Conservation (phyloP, 2,329 filamentous ascomycete species). For the Fusarium anguioides region DNA sequence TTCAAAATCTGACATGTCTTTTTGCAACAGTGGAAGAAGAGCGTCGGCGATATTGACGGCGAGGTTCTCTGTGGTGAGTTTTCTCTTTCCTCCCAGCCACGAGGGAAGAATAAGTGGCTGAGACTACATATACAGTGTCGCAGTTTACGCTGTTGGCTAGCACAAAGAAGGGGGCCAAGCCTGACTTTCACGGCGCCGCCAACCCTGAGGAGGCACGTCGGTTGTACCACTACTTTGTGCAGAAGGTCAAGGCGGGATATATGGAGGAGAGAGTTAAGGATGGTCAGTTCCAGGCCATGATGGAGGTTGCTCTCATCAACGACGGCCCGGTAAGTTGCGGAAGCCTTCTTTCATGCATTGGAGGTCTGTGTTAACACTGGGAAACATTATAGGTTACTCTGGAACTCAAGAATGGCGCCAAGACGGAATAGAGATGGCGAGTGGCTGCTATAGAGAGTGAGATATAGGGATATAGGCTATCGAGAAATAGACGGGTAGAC, state of each 20-base stretch:
- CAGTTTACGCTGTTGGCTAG: slow-evolving; percentile 95
- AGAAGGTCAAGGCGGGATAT: slow-evolving; percentile 79
- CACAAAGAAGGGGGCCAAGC: slow-evolving; percentile 96
- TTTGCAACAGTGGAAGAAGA: slow-evolving; percentile 81
- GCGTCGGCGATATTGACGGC: slow-evolving; percentile 86
- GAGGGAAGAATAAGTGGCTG: background rate
- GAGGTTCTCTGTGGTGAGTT: slow-evolving; percentile 89
- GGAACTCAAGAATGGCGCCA: slow-evolving; percentile 42
- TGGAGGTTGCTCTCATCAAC: slow-evolving; percentile 94
- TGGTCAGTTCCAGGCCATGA: slow-evolving; percentile 98
- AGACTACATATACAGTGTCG: slow-evolving; percentile 73
- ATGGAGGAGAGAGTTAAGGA: slow-evolving; percentile 82
- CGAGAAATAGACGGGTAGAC: slow-evolving; percentile 11
- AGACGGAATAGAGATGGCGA: slow-evolving; percentile 19
- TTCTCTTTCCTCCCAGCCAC: background rate
- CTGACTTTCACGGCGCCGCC: slow-evolving; percentile 91
- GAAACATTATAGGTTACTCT: slow-evolving; percentile 40
- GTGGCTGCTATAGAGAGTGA: slow-evolving; percentile 8
- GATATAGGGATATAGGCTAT: slow-evolving; percentile 8
- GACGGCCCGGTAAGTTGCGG: slow-evolving; percentile 72
- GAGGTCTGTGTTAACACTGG: background rate
- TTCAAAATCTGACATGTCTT: slow-evolving; percentile 20
- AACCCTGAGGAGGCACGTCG: slow-evolving; percentile 80
- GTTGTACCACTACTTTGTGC: slow-evolving; percentile 86
- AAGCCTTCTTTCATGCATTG: background rate